Evolutionary conservation across 148 eudicot genomes (phyloP).

Genomic region (Silene conica): DNA sequence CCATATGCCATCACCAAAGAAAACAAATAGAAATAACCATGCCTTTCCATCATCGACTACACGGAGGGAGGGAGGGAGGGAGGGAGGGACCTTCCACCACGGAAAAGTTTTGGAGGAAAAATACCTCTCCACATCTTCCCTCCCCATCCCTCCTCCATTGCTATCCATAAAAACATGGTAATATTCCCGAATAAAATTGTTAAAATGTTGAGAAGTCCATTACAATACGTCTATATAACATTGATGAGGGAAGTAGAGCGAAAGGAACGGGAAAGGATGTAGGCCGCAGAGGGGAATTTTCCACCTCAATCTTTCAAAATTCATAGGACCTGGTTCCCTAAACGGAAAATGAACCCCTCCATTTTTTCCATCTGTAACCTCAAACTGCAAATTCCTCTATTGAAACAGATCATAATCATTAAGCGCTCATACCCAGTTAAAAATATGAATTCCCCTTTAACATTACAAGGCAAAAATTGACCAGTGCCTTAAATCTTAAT

Average conservation of each 20-base stretch:
- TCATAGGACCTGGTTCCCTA: background rate
- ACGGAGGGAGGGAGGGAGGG: too few species aligned
- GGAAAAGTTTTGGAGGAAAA: background rate
- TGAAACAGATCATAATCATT: background rate
- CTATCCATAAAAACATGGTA: background rate
- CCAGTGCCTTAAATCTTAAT: too few species aligned
- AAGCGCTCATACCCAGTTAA: background rate
- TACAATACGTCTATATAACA: background rate
- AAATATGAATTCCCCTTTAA: background rate
- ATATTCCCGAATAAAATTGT: background rate
- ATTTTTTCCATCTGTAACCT: background rate
- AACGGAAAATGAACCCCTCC: background rate
- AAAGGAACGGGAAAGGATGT: too few species aligned
- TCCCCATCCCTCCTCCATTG: background rate
- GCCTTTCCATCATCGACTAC: too few species aligned
- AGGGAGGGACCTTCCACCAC: background rate
- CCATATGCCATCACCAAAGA: too few species aligned
- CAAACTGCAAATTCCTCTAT: background rate
- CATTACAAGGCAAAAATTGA: background rate
- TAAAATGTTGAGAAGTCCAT: background rate
- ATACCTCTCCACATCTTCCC: background rate
- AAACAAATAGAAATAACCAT: too few species aligned
- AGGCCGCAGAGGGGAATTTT: too few species aligned
- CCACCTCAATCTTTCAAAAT: too few species aligned
- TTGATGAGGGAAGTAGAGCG: background rate